Evolutionary conservation across 176 grass and related monocot genomes (phyloP).

Genomic region (Tuctoria greenei): DNA sequence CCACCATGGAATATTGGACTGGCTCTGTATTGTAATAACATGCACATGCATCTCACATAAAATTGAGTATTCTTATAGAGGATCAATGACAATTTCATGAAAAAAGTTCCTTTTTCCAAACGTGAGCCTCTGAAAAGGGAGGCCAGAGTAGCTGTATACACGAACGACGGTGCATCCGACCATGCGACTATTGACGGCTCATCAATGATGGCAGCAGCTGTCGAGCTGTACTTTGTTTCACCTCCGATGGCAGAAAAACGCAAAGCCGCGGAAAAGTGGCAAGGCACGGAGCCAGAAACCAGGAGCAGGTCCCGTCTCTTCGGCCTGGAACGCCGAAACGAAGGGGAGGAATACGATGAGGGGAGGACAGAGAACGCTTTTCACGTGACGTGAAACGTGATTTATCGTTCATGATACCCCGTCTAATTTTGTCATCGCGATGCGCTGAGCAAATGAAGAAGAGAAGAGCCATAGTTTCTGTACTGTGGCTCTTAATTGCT

Average conservation of each 20-base stretch:
- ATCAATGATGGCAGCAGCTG: background rate
- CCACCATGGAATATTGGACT: background rate
- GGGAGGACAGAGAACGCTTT: conserved; percentile 6
- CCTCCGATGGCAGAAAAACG: background rate
- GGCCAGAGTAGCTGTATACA: background rate
- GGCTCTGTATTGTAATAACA: background rate
- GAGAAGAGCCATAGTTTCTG: too few species aligned
- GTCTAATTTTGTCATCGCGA: background rate
- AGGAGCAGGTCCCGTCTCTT: background rate
- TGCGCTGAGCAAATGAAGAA: too few species aligned
- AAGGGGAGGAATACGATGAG: conserved; percentile 14
- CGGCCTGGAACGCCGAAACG: background rate
- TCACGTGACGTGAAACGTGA: background rate
- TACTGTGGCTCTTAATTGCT: conserved; percentile 1
- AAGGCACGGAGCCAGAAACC: background rate
- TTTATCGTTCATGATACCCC: background rate
- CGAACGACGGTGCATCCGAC: background rate
- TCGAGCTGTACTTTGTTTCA: background rate
- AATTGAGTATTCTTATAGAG: background rate
- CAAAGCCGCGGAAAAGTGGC: conserved; percentile 18
- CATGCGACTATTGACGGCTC: background rate
- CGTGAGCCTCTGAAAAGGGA: background rate
- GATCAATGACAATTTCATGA: background rate
- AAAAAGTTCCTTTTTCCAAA: background rate
- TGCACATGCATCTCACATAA: background rate